Percentiles rank a stretch among this genome's conserved stretches.
Conservation (phyloP, 2,329 filamentous ascomycete species). For the Sporothrix sp. region DNA sequence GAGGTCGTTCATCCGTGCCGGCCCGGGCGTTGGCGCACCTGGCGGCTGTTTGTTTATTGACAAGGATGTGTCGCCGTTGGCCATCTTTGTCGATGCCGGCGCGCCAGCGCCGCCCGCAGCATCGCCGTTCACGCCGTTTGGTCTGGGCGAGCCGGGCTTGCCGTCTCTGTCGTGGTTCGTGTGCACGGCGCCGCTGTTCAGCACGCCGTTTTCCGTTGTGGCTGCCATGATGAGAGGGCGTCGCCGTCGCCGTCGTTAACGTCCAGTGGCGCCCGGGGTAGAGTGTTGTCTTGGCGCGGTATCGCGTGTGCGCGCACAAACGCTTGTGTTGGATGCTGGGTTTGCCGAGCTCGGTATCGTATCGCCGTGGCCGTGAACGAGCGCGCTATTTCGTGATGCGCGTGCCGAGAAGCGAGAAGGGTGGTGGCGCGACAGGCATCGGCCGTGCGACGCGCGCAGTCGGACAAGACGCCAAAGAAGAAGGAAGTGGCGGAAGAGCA, state of each 20-base stretch:
- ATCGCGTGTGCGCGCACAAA: not conserved
- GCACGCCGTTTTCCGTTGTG: conserved; percentile 32
- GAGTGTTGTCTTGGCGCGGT: no score
- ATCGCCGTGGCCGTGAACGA: no score
- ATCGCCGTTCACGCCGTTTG: conserved; percentile 7
- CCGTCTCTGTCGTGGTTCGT: conserved; percentile 47
- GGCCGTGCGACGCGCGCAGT: not conserved
- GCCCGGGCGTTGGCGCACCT: no score
- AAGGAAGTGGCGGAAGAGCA: not conserved
- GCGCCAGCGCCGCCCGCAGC: not conserved
- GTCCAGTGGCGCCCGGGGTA: no score
- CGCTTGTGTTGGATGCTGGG: no score
- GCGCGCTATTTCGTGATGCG: not conserved
- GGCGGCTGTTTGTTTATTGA: no score
- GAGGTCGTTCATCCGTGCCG: conserved; percentile 45
- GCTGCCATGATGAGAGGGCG: not conserved
- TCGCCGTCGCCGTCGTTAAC: not conserved
- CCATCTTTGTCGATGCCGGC: not conserved
- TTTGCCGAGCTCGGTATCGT: no score
- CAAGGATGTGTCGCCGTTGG: not conserved
- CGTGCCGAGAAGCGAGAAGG: not conserved
- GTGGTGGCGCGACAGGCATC: not conserved
- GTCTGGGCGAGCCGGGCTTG: conserved; percentile 13
- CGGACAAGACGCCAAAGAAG: not conserved
- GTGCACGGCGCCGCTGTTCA: conserved; percentile 39